Base-by-base conservation (phyloP, 176 grass and related monocot species). In the Lolium rigidum region DNA sequence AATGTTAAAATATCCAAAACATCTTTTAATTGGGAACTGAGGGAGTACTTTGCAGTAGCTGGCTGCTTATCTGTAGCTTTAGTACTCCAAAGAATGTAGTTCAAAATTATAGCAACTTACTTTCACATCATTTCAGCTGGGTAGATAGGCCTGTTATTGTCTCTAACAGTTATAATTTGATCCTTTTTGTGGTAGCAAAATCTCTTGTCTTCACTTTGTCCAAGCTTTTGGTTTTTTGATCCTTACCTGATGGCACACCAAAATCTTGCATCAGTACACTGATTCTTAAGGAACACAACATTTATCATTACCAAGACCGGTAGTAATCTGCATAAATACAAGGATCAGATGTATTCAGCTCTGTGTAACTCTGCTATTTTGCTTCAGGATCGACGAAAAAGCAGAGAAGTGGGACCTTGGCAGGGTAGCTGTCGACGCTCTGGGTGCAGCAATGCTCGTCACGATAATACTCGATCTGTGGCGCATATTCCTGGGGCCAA, bases 381-480 rank as follows among this genome's bases (percentile, higher is more conserved):
- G 2, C 37, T 68, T 83, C 81, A 83, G 81, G 67, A 83, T 83
- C 7, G 81, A 72, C 0, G 81, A 83, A 60, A 95, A 90, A 6
- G 51, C 37, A 47, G 81, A 83, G 81, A 91, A 87, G 81, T 98
- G 95, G 95, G 80, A 47, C 93, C 78, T 98, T 58, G 63, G 89
- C 44, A 98, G 95, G 71, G 93, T 98, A 48, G 95, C 93, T 6
- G 80, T 98, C 7, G 93, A 98, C 49, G 86, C 93, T 51, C 21
- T 95, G n/a, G 95, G 95, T 0, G 95, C 95, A 14, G 95, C 95
- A 0, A 98, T 98, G 95, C 93, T 98, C 10, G 95, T 95, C 6
- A 98, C 95, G 2, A 98, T 98, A 77, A 92, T 98, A 26, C 90
- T 98, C 0, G 95, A 98, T 56, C 38, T 98, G 1, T 98, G 95